phyloP scores from a whole-genome alignment of 2,329 filamentous ascomycete genomes.

The Hypoxylon sp. region DNA sequence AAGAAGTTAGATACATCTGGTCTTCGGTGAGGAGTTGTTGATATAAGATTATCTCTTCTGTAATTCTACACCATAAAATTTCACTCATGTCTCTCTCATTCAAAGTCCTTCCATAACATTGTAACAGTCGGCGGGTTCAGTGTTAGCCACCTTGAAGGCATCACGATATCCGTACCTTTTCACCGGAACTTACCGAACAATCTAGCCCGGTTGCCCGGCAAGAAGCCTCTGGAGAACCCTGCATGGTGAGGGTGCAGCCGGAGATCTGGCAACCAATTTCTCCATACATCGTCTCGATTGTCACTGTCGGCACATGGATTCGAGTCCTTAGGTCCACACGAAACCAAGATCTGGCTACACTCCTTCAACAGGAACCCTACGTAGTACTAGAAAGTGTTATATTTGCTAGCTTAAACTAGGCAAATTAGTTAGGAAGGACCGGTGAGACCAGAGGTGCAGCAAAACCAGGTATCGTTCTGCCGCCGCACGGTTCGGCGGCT shows the following conservation, averaged over 20 bases:
- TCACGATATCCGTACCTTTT: constrained; percentile 3
- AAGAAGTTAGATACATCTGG: constrained; percentile 16
- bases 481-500: constrained; percentile 1
- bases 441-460: constrained; percentile 7
- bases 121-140: no score
- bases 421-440: constrained; percentile 4
- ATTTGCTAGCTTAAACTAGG: constrained; percentile 8
- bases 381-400: constrained; percentile 19
- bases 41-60: no score
- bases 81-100: not conserved
- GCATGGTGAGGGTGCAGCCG: constrained; percentile 20
- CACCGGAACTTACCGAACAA: not conserved
- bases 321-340: constrained; percentile 21
- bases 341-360: constrained; percentile 28
- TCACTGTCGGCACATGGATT: constrained; percentile 25
- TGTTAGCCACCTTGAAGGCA: no score
- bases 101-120: not conserved
- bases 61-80: no score
- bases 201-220: no score
- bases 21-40: not conserved
- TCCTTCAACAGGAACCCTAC: constrained; percentile 16
- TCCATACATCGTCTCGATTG: constrained; percentile 14
- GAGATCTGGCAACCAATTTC: constrained; percentile 19
- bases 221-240: constrained; percentile 22
- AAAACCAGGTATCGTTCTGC: constrained; percentile 11